These are phyloP conservation scores for Talaromyces sp. DNA, from an alignment of 2,329 filamentous ascomycete genomes.

Conservation along the genomic window DNA sequence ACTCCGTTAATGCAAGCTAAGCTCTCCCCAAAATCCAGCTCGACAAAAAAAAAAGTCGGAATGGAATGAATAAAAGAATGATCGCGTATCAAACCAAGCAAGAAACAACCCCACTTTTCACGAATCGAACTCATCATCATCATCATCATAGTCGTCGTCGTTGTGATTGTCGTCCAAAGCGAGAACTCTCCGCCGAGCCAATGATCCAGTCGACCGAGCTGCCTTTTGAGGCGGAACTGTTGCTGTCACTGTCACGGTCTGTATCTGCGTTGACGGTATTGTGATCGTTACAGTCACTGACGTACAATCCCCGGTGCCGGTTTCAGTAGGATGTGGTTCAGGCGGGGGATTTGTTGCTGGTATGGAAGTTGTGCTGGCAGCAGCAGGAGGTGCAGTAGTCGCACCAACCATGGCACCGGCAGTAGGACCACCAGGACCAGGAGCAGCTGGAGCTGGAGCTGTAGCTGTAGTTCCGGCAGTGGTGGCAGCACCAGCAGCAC, in stretches of 20 bases:
- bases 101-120: neutral
- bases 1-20: neutral
- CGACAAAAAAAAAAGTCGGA: neutral
- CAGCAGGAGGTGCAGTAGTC: no score
- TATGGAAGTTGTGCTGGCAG: neutral
- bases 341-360: neutral
- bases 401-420: no score
- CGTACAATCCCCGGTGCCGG: no score
- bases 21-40: neutral
- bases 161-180: neutral
- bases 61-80: neutral
- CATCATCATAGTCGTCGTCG: neutral
- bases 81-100: neutral
- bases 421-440: no score
- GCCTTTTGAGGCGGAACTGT: neutral
- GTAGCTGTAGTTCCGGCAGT: neutral
- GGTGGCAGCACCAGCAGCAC: neutral
- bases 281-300: neutral
- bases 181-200: neutral
- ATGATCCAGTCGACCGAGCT: neutral
- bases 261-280: no score
- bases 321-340: no score
- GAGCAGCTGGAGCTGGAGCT: no score
- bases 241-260: constrained; percentile 2
- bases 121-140: neutral